Base-by-base conservation (phyloP, 371 early-diverging fungal species). In the Rhizopus stolonifer region DNA sequence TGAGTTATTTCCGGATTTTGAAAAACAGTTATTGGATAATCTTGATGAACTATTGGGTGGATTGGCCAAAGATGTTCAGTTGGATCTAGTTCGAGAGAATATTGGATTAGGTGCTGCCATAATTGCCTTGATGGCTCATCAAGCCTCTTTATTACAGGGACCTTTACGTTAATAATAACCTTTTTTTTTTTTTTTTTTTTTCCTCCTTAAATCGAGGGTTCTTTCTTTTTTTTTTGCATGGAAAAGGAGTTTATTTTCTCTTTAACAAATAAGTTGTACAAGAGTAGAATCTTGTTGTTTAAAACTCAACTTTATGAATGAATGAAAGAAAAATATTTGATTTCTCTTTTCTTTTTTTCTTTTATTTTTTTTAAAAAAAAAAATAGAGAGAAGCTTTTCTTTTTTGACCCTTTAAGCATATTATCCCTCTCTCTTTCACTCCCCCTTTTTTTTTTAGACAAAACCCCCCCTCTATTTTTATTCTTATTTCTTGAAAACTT, bases 1-100 rank as follows among this genome's bases (percentile, higher is more conserved):
- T 72, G 90, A 92, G 68, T 83, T 85, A 46, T 93, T 93, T 64
- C 96, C 96, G 6, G 75, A 81, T 70, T 95, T 90, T 71, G 86
- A 87, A 49, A 23, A 34, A 1, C 36, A 88, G 44, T 82, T 96
- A 78, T 67, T 81, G 21, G 74, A 72, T 26, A 83, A 88, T 7
- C 60, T 92, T 46, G 64, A 68, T 22, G 86, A 86, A 52, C 58
- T 91, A 43, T 74, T 91, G 47, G 93, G 92, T 22, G 74, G 73
- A 21, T 45, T 61, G 4, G 45, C 54, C 15, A 57, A 56, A n/a
- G 19, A 40, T 3, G 40, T 54, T n/a, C 51, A 49, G 10, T 67
- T 72, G 21, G 39, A 58, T 15, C 56, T 68, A 40, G 64, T 68
- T 13, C 53, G 66, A 18, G 76, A 72, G 53, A 70, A 72, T 4